A percentile compares a stretch with the other conserved stretches of the same genome.
phyloP scores from a whole-genome alignment of 1,139 yeast species.

The Suhomyces yuchorum region DNA sequence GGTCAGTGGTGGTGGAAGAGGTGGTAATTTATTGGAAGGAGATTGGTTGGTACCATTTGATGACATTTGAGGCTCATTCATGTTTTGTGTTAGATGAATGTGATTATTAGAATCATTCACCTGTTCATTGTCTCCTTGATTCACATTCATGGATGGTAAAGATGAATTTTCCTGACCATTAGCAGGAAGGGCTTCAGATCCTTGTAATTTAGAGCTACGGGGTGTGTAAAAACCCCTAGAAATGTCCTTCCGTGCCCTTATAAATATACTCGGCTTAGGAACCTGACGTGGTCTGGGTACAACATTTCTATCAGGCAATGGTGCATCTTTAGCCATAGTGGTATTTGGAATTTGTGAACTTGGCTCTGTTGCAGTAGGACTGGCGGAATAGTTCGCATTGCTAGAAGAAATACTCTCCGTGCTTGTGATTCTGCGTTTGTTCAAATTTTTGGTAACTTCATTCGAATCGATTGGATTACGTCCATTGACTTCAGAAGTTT shows the following conservation, averaged over 20 bases:
- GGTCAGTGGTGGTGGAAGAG: background rate
- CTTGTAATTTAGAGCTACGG: background rate
- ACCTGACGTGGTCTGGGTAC: background rate
- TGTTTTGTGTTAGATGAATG: background rate
- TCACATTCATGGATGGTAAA: background rate
- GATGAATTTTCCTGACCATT: background rate
- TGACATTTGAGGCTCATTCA: background rate
- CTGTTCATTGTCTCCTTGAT: background rate
- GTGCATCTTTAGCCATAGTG: background rate
- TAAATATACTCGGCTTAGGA: slow-evolving; percentile 2
- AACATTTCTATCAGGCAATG: background rate
- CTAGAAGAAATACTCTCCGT: background rate
- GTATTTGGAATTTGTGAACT: background rate
- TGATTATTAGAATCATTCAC: background rate
- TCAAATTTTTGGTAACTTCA: background rate
- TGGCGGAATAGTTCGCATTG: background rate
- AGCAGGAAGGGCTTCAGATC: background rate
- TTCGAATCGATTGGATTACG: background rate
- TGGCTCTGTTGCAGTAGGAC: background rate
- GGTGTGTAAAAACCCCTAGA: slow-evolving; percentile 1
- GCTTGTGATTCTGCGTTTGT: background rate
- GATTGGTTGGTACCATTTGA: background rate
- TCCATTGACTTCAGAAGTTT: background rate
- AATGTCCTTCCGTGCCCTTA: slow-evolving; percentile 2
- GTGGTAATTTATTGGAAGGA: background rate